Percentiles rank a stretch among this genome's conserved stretches.
phyloP scores from a whole-genome alignment of 164 flowering plant species.

The Vitis riparia region DNA sequence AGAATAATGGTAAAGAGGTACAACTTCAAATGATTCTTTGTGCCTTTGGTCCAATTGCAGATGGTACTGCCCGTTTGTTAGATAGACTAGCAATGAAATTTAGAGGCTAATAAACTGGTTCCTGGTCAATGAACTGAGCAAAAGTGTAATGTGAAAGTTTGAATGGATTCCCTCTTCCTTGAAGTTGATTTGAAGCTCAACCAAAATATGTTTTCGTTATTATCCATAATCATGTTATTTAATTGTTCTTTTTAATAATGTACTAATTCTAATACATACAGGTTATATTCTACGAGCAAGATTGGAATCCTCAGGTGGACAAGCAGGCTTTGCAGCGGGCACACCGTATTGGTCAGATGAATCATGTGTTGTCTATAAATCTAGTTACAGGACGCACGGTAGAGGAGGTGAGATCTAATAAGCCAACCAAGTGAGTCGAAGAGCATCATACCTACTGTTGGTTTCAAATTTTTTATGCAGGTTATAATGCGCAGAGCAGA shows the following conservation, averaged over 20 bases:
- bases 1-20: no score
- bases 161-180: neutral
- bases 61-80: no score
- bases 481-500: constrained; percentile 84
- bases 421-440: neutral
- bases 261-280: constrained; percentile 14
- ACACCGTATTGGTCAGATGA: constrained; percentile 88
- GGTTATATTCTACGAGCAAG: constrained; percentile 99
- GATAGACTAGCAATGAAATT: no score
- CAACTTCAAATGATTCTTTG: no score
- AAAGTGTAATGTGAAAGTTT: no score
- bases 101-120: no score
- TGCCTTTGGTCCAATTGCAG: no score
- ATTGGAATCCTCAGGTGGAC: constrained; percentile 99
- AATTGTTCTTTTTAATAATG: neutral
- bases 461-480: constrained; percentile 33
- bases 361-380: constrained; percentile 78
- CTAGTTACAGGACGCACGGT: constrained; percentile 62
- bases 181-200: neutral
- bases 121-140: no score
- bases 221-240: neutral
- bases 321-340: constrained; percentile 95
- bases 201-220: neutral
- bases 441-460: neutral
- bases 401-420: constrained; percentile 64